Conservation (phyloP, 192 early-diverging fungal species). For the Dissophora globulifera region DNA sequence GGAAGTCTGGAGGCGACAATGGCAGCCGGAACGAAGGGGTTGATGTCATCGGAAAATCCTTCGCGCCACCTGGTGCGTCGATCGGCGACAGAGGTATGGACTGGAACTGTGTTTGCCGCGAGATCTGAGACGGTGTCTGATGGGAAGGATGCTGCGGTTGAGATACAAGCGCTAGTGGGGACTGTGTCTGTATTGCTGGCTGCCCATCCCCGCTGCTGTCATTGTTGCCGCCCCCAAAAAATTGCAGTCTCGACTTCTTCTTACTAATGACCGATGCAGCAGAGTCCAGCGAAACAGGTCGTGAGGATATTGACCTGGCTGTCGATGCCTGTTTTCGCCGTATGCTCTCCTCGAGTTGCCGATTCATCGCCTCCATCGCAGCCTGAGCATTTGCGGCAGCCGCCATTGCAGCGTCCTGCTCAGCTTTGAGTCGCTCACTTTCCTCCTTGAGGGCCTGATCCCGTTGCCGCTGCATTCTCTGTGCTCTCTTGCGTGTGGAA, state of each 20-base stretch:
- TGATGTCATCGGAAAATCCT: slow-evolving; percentile 8
- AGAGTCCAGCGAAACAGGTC: neutral
- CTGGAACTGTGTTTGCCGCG: slow-evolving; percentile 45
- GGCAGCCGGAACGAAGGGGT: slow-evolving; percentile 23
- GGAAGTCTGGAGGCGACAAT: neutral
- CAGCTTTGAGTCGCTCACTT: slow-evolving; percentile 25
- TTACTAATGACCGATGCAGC: slow-evolving; percentile 4
- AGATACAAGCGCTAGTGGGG: neutral
- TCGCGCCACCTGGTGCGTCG: slow-evolving; percentile 11
- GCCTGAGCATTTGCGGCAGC: slow-evolving; percentile 7
- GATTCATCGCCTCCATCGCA: slow-evolving; percentile 46
- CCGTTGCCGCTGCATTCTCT: slow-evolving; percentile 51
- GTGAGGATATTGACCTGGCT: neutral
- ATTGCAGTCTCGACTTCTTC: slow-evolving; percentile 18
- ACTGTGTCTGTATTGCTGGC: slow-evolving; percentile 10
- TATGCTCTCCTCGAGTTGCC: slow-evolving; percentile 31
- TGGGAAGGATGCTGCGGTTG: slow-evolving; percentile 5
- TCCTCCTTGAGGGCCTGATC: slow-evolving; percentile 53
- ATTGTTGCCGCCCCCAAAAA: slow-evolving; percentile 16
- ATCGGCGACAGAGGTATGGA: slow-evolving; percentile 51
- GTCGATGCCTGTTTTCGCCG: slow-evolving; percentile 7
- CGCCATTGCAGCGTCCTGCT: slow-evolving; percentile 17
- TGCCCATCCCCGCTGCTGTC: neutral
- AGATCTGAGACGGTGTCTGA: slow-evolving; percentile 23
- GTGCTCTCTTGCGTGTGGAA: slow-evolving; percentile 36